Percentiles rank a stretch among this genome's conserved stretches.
Conservation (phyloP, 352 stramenopile genomes). For the Globisporangium recalcitrans region DNA sequence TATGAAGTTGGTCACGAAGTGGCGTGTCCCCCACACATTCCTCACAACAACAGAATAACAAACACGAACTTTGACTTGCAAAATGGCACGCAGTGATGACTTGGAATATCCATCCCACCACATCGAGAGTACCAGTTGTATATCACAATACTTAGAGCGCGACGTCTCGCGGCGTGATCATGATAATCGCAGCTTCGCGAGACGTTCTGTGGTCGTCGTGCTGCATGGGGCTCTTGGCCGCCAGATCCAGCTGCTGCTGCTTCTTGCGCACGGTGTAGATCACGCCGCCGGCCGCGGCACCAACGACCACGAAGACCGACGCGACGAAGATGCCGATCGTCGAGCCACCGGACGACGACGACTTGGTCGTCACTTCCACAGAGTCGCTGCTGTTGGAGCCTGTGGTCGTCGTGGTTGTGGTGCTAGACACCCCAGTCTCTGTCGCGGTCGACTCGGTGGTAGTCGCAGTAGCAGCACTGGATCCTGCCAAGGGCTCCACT, state of each 20-base stretch:
- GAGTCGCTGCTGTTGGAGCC: slow-evolving; percentile 14
- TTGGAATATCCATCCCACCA: no score
- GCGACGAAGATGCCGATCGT: slow-evolving; percentile 17
- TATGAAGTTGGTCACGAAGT: neutral
- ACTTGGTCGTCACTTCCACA: slow-evolving; percentile 46
- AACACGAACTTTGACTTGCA: no score
- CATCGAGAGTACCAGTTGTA: no score
- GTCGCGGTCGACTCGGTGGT: slow-evolving; percentile 1
- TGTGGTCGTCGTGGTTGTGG: slow-evolving; percentile 13
- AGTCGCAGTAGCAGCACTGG: slow-evolving; percentile 2
- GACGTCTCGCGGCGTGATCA: slow-evolving; percentile 23
- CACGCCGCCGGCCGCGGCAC: slow-evolving; percentile 25
- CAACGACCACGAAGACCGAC: slow-evolving; percentile 16
- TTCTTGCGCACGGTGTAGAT: slow-evolving; percentile 49
- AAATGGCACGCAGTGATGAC: no score
- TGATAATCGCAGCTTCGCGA: slow-evolving; percentile 30
- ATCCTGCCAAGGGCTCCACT: slow-evolving; percentile 16
- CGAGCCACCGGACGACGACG: slow-evolving; percentile 17
- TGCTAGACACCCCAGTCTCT: neutral
- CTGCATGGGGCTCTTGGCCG: slow-evolving; percentile 21
- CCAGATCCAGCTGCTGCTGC: slow-evolving; percentile 42
- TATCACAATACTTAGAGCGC: neutral
- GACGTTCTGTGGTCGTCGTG: neutral
- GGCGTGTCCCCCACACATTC: neutral
- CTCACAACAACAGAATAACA: neutral